A percentile compares a stretch with the other conserved stretches of the same genome.
Evolutionary conservation across 2,329 filamentous ascomycete genomes (phyloP).

Genomic region (Sclerotinia sclerotiorum): DNA sequence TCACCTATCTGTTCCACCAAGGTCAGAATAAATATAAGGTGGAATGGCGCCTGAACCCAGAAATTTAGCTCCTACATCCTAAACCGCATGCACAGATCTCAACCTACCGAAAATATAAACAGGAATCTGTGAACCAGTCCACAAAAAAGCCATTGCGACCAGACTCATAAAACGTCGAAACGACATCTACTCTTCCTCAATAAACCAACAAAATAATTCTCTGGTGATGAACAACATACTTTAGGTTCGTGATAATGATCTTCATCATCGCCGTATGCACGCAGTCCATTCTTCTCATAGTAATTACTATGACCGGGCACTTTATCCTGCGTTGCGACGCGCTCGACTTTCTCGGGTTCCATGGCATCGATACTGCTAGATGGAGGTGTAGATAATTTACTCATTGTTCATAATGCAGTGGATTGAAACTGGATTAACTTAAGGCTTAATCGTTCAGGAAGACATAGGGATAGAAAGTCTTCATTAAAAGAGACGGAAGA

Average conservation of each 20-base stretch:
- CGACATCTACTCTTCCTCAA: conserved; percentile 49
- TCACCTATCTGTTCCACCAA: conserved; percentile 51
- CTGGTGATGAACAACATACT: conserved; percentile 37
- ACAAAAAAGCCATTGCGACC: conserved; percentile 58
- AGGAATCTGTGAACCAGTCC: conserved; percentile 61
- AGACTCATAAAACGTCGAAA: conserved; percentile 60
- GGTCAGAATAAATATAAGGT: conserved; percentile 56
- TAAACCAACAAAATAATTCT: conserved; percentile 33
- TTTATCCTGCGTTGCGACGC: background rate
- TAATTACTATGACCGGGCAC: conserved; percentile 33
- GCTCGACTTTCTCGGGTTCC: background rate
- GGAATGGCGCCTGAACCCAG: conserved; percentile 46
- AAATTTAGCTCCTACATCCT: conserved; percentile 4
- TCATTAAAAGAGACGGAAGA: background rate
- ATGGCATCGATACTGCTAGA: background rate
- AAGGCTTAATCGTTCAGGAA: background rate
- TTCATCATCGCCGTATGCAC: conserved; percentile 49
- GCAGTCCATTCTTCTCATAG: conserved; percentile 40
- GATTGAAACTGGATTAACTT: background rate
- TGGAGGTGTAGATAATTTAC: background rate
- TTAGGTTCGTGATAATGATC: conserved; percentile 49
- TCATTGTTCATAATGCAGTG: background rate
- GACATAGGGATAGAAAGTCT: background rate
- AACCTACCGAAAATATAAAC: conserved; percentile 53
- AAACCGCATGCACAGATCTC: background rate